These are phyloP conservation scores for Pseudozyma tsukubaensis DNA, from an alignment of 1,284 basidiomycete species.

Conservation along the genomic window DNA sequence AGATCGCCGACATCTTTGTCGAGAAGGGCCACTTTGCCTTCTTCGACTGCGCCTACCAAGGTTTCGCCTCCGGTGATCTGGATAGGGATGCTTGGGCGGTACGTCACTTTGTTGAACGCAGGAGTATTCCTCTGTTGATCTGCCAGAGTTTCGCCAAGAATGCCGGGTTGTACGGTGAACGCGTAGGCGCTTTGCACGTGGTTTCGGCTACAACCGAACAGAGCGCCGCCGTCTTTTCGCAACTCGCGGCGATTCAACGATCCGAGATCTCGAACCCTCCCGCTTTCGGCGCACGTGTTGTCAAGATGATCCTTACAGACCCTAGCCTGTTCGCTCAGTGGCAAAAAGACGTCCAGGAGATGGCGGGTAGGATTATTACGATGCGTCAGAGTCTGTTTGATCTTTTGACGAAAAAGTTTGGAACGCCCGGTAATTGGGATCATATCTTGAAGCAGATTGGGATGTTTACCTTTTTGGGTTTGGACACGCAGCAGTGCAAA, in stretches of 20 bases:
- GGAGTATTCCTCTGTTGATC: slow-evolving; percentile 81
- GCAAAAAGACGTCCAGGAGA: slow-evolving; percentile 88
- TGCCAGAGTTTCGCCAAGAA: slow-evolving; percentile 99
- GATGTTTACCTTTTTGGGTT: slow-evolving; percentile 67
- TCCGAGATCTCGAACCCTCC: slow-evolving; percentile 95
- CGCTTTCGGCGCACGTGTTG: slow-evolving; percentile 87
- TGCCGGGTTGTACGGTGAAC: slow-evolving; percentile 88
- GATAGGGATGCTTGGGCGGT: slow-evolving; percentile 92
- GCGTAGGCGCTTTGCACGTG: slow-evolving; percentile 75
- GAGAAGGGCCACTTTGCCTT: slow-evolving; percentile 86
- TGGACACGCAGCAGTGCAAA: slow-evolving; percentile 74
- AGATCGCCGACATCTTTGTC: slow-evolving; percentile 80
- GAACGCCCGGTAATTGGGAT: slow-evolving; percentile 86
- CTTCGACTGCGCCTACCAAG: slow-evolving; percentile 96
- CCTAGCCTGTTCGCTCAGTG: slow-evolving; percentile 81
- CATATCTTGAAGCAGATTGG: slow-evolving; percentile 72
- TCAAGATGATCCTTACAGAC: slow-evolving; percentile 74
- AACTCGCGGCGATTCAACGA: slow-evolving; percentile 85
- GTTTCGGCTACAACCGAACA: slow-evolving; percentile 53
- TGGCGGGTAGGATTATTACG: slow-evolving; percentile 89
- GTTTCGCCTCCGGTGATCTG: slow-evolving; percentile 87
- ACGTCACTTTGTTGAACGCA: slow-evolving; percentile 82
- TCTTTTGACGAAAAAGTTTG: slow-evolving; percentile 81
- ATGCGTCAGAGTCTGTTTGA: slow-evolving; percentile 86
- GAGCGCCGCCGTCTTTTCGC: slow-evolving; percentile 69